These are phyloP conservation scores for Ascoidea rubescens DNA, from an alignment of 805 yeast genomes.

Conservation along the genomic window DNA sequence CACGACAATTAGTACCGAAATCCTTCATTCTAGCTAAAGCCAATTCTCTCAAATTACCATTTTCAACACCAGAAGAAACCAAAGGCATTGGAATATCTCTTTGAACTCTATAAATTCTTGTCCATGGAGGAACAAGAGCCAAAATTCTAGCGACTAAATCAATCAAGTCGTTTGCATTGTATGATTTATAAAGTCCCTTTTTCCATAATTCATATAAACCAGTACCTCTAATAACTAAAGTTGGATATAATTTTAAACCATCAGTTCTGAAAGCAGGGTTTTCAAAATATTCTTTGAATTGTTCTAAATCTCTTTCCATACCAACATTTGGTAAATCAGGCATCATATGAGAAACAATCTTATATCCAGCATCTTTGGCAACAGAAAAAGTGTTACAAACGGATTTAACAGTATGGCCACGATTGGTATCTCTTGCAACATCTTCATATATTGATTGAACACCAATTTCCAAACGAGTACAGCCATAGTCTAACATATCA, in stretches of 20 bases:
- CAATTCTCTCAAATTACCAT: constrained; percentile 89
- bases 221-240: constrained; percentile 92
- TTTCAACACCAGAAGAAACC: constrained; percentile 95
- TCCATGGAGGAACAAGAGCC: constrained; percentile 98
- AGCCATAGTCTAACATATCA: constrained; percentile 93
- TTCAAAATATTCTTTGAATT: constrained; percentile 91
- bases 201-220: constrained; percentile 97
- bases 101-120: constrained; percentile 95
- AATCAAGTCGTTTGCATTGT: constrained; percentile 85
- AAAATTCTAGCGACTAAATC: constrained; percentile 91
- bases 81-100: constrained; percentile 99
- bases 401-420: constrained; percentile 94
- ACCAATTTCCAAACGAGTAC: constrained; percentile 93
- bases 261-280: constrained; percentile 96
- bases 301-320: constrained; percentile 94
- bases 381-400: constrained; percentile 91
- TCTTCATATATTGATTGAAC: constrained; percentile 96
- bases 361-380: constrained; percentile 97
- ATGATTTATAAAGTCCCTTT: constrained; percentile 85
- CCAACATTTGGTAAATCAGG: constrained; percentile 98
- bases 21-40: constrained; percentile 97
- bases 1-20: constrained; percentile 91
- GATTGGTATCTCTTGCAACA: constrained; percentile 94
- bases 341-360: constrained; percentile 98
- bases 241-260: constrained; percentile 90